Percentiles rank a stretch among this genome's conserved stretches.
phyloP scores from a whole-genome alignment of 768 basidiomycete species.

The Neoboletus subvelutipes region DNA sequence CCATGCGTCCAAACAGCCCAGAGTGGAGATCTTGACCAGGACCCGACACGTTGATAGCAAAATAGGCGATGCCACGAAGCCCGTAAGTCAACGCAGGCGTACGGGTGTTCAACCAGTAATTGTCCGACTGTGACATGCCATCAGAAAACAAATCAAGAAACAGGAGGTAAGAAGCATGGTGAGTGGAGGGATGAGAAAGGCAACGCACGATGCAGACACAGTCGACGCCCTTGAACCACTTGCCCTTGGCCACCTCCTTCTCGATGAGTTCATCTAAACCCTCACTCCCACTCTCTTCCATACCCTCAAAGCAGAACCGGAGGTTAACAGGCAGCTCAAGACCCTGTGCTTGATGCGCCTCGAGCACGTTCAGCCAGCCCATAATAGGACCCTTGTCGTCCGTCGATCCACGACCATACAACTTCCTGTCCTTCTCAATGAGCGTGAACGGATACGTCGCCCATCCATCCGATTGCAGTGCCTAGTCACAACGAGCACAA shows the following conservation, averaged over 20 bases:
- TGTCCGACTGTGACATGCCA: constrained; percentile 62
- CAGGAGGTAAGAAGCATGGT: not conserved
- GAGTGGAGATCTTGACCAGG: constrained; percentile 89
- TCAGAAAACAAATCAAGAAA: not conserved
- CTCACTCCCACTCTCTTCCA: constrained; percentile 94
- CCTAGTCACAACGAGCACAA: constrained; percentile 26
- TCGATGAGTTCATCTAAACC: constrained; percentile 87
- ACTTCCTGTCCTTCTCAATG: constrained; percentile 49
- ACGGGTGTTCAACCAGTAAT: constrained; percentile 89
- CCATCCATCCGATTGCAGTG: constrained; percentile 74
- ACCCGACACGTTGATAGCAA: constrained; percentile 77
- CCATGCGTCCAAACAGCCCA: constrained; percentile 78
- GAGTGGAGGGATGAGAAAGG: not conserved
- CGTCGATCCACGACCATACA: constrained; percentile 88
- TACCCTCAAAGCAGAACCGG: constrained; percentile 91
- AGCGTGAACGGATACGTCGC: constrained; percentile 81
- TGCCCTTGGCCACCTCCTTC: constrained; percentile 65
- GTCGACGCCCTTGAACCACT: constrained; percentile 85
- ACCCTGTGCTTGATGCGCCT: constrained; percentile 70
- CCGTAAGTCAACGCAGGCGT: constrained; percentile 85
- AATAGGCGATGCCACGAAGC: constrained; percentile 85
- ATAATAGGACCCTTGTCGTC: constrained; percentile 92
- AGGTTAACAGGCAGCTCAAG: constrained; percentile 85
- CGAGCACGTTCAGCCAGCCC: constrained; percentile 87
- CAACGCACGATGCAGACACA: constrained; percentile 85